A percentile compares a stretch with the other conserved stretches of the same genome.
Conservation (phyloP, 139 green algal species). For the Picochlorum costavermella region DNA sequence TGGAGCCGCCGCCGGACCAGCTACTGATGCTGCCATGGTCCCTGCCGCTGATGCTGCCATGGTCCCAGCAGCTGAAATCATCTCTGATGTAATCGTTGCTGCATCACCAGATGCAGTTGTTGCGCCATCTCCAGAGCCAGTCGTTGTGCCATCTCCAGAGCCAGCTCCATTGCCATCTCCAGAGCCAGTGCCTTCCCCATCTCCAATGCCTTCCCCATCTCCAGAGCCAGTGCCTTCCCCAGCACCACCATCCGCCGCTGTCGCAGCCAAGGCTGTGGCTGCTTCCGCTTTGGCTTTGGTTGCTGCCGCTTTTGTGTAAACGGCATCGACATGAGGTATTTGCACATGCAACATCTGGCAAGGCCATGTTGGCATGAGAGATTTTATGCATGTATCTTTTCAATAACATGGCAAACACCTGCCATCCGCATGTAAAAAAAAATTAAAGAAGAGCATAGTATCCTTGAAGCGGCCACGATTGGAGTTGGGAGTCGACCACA, state of each 20-base stretch:
- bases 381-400: too few species aligned
- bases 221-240: background rate
- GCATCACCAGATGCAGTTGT: background rate
- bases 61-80: too few species aligned
- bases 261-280: background rate
- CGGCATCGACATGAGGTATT: background rate
- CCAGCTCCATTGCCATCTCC: background rate
- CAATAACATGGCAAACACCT: too few species aligned
- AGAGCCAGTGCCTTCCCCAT: background rate
- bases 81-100: too few species aligned
- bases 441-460: too few species aligned
- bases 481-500: too few species aligned
- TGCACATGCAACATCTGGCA: background rate
- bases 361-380: too few species aligned
- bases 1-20: background rate
- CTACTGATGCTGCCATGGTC: background rate
- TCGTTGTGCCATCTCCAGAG: background rate
- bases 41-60: too few species aligned
- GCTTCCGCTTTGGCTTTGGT: background rate
- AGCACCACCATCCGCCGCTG: background rate
- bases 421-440: too few species aligned
- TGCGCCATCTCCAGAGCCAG: background rate
- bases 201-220: background rate
- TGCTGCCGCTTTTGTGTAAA: background rate
- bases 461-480: too few species aligned